Evolutionary conservation across 116 monocot species (phyloP), one percentile per base, ranked within the genome.

Genomic region (Cymodocea nodosa): DNA sequence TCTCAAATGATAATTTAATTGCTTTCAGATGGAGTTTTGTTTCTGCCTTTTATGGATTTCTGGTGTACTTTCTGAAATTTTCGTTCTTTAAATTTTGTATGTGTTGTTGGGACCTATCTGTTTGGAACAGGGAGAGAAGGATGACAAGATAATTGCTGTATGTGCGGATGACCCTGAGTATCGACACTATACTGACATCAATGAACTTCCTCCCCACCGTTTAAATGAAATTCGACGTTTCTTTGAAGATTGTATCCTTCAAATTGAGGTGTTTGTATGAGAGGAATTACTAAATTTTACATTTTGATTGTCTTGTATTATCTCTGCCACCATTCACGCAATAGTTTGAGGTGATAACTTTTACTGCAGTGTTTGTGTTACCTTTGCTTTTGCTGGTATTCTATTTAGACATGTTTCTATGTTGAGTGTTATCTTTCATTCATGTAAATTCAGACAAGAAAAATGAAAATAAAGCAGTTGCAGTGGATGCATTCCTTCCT

Each of bases 381-480:
- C 44, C 44, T 8, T 44, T 44, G 44, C 44, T 44, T 6, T 11
- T 44, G 11, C 44, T 44, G 6, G 11, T 44, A 6, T 44, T 44
- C 6, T 6, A 63, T 39, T 40, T 16, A 39, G 7, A 30, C 30
- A 30, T 30, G 30, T 30, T 30, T 30, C 30, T 30, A 30, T 30
- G 30, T 30, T 30, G 30, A 30, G 4, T 55, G 17, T 64, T 55
- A 22, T 35, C 60, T 74, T 78, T 80, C 22, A 73, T 36, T 23
- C 13, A 22, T 50, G 12, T 7, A n/a, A 53, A 71, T 65, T 77
- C 68, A 95, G 95, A 95, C 71, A 95, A 95, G 87, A 95, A 95
- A 72, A 95, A 95, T 74, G 95, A 95, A 59, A 90, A 95, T 79
- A 95, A 95, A 67, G 83, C 81, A 59, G 90, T 90, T 72, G 95